Evolutionary conservation across 208 protist genomes (phyloP).

Genomic region (Blechomonas ayalai): DNA sequence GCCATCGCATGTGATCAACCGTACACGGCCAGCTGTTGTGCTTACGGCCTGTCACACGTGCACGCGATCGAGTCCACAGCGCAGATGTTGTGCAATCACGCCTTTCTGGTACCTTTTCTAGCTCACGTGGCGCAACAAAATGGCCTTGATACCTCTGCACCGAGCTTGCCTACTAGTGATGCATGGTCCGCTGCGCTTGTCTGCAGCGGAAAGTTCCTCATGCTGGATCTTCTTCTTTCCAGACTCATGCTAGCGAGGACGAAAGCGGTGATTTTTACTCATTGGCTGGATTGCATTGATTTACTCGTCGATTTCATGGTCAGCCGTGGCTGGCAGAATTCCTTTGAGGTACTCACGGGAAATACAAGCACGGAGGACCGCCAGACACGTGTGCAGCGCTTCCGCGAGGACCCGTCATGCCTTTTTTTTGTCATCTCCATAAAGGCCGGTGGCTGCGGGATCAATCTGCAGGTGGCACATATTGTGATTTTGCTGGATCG

Average conservation of each 20-base stretch:
- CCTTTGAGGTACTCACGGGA: conserved; percentile 55
- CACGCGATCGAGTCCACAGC: conserved; percentile 36
- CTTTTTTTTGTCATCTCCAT: conserved; percentile 95
- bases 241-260: conserved; percentile 33
- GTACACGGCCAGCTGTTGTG: not conserved
- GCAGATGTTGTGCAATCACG: conserved; percentile 54
- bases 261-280: conserved; percentile 96
- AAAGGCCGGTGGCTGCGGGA: conserved; percentile 95
- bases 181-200: conserved; percentile 26
- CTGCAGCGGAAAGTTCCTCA: conserved; percentile 91
- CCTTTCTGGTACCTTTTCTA: conserved; percentile 42
- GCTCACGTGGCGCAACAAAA: conserved; percentile 15
- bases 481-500: conserved; percentile 95
- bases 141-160: too few relatives aligned
- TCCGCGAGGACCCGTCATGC: conserved; percentile 71
- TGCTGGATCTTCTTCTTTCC: conserved; percentile 70
- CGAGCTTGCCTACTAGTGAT: too few relatives aligned
- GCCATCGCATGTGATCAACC: not conserved
- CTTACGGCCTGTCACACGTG: conserved; percentile 19
- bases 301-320: conserved; percentile 88
- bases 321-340: conserved; percentile 29
- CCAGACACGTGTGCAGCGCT: conserved; percentile 75
- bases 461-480: conserved; percentile 96
- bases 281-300: conserved; percentile 95
- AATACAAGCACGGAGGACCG: conserved; percentile 44